Conservation (phyloP, 75 land plant genomes). For the Pinus tabuliformis region DNA sequence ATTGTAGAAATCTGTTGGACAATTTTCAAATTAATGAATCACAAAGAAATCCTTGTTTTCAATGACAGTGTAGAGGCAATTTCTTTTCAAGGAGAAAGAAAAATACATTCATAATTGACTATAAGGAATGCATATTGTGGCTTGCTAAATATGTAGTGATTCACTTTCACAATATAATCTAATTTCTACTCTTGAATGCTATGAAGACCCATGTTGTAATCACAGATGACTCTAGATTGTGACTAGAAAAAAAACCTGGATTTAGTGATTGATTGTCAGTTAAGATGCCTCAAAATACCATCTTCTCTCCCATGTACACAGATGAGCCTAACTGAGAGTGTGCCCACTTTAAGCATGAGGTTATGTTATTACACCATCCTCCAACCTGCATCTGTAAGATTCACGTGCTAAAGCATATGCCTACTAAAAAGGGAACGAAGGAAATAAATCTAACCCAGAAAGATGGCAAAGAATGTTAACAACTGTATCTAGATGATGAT, state of each 20-base stretch:
- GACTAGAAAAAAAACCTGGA: constrained; percentile 28
- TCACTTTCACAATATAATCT: too few species aligned
- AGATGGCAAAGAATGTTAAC: too few species aligned
- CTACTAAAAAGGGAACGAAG: too few species aligned
- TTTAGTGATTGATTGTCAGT: constrained; percentile 20
- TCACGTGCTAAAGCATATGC: too few species aligned
- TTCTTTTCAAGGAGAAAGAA: background rate
- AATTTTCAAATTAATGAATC: background rate
- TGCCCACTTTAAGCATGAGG: constrained; percentile 2
- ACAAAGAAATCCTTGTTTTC: constrained; percentile 36
- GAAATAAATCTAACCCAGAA: too few species aligned
- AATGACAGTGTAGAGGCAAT: constrained; percentile 15
- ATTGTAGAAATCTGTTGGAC: constrained; percentile 54
- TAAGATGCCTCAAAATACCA: constrained; percentile 34
- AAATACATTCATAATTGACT: background rate
- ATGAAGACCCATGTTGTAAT: too few species aligned
- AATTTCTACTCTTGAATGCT: too few species aligned
- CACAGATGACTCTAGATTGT: constrained; percentile 8
- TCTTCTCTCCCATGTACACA: constrained; percentile 18
- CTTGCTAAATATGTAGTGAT: too few species aligned
- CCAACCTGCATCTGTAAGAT: too few species aligned
- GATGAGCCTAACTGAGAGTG: constrained; percentile 17
- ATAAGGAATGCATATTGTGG: too few species aligned
- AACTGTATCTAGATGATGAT: too few species aligned
- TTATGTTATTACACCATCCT: constrained; percentile 1